These are phyloP conservation scores for Protostelium mycophagum DNA, from an alignment of 78 protist species.

Conservation along the genomic window DNA sequence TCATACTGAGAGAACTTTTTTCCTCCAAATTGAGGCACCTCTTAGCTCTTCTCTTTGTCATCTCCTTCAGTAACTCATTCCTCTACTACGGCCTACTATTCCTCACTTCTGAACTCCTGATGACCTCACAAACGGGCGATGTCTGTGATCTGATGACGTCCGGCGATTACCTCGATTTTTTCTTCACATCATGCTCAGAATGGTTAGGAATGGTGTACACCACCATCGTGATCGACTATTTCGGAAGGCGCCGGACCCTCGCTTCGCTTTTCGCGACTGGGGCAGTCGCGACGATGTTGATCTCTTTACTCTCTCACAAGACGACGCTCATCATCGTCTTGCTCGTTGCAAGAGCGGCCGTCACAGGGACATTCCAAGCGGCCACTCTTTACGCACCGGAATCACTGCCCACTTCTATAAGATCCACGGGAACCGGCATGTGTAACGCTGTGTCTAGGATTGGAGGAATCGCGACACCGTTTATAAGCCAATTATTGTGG, in stretches of 20 bases:
- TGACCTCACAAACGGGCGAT: neutral
- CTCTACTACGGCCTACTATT: neutral
- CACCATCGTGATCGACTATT: neutral
- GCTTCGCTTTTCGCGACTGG: neutral
- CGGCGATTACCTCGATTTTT: neutral
- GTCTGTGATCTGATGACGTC: neutral
- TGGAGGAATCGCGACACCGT: neutral
- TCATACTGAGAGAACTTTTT: neutral
- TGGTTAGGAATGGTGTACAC: neutral
- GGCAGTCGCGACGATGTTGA: neutral
- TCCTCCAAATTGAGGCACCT: neutral
- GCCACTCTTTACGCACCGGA: neutral
- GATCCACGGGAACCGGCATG: neutral
- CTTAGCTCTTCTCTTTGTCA: neutral
- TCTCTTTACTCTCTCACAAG: neutral
- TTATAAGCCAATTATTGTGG: neutral
- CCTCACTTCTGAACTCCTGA: neutral
- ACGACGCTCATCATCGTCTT: neutral
- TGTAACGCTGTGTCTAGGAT: neutral
- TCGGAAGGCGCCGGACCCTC: neutral
- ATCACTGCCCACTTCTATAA: neutral
- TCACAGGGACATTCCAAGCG: neutral
- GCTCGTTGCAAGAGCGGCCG: neutral
- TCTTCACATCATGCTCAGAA: neutral
- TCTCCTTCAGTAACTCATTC: neutral